phyloP scores from a whole-genome alignment of 1,284 basidiomycete genomes.

The Fomes fomentarius region DNA sequence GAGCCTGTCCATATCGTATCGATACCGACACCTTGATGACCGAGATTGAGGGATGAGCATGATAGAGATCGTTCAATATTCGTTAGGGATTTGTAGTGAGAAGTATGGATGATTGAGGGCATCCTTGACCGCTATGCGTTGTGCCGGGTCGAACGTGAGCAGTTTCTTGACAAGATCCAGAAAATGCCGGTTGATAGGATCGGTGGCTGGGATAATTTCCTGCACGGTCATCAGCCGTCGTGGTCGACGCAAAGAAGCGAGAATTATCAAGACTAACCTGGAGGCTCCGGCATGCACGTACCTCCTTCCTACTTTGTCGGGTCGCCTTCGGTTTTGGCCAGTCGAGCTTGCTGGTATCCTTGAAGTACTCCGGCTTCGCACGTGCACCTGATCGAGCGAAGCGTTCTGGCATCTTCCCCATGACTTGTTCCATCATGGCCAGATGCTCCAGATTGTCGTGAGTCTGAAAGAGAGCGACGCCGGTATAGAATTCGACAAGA shows the following conservation, averaged over 20 bases:
- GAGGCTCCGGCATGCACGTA: conserved; percentile 83
- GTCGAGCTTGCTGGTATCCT: conserved; percentile 80
- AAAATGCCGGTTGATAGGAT: conserved; percentile 80
- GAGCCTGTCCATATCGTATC: conserved; percentile 34
- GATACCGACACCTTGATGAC: conserved; percentile 21
- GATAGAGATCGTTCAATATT: conserved; percentile 33
- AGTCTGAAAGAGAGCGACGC: conserved; percentile 97
- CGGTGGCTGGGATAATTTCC: conserved; percentile 83
- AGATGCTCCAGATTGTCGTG: conserved; percentile 99
- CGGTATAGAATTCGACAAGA: conserved; percentile 98
- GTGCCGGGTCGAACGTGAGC: conserved; percentile 89
- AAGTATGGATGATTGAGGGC: conserved; percentile 91
- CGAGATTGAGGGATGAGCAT: conserved; percentile 18
- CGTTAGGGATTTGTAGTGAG: conserved; percentile 55
- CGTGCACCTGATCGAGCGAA: conserved; percentile 75
- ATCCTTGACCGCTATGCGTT: conserved; percentile 84
- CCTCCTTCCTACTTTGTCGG: conserved; percentile 93
- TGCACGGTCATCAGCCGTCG: conserved; percentile 34
- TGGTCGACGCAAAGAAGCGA: background rate
- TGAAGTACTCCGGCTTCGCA: conserved; percentile 93
- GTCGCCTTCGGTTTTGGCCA: conserved; percentile 90
- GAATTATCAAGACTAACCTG: conserved; percentile 52
- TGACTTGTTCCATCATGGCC: conserved; percentile 99
- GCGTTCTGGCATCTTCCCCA: conserved; percentile 93
- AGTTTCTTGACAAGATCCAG: conserved; percentile 86